Conservation (phyloP, 2,329 filamentous ascomycete species). For the Sporothrix pseudoabietina region DNA sequence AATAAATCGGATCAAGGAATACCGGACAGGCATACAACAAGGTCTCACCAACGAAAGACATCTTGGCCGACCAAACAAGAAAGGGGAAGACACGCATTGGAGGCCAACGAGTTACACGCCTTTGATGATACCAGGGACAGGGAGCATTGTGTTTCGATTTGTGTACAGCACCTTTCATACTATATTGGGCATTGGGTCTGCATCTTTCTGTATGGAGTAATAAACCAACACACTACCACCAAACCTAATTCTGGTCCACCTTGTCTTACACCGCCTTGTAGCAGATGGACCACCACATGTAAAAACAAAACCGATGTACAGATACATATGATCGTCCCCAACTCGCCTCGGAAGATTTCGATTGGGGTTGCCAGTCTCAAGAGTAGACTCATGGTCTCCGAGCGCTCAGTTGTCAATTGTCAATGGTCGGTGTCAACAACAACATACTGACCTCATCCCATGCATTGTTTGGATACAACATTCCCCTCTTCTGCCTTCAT, state of each 20-base stretch:
- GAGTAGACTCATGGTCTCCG: neutral
- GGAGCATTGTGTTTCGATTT: neutral
- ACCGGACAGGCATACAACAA: neutral
- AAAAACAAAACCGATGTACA: slow-evolving; percentile 3
- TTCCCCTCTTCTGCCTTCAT: no score
- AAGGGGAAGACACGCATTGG: neutral
- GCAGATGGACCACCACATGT: neutral
- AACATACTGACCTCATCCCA: neutral
- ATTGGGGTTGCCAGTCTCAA: neutral
- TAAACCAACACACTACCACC: neutral
- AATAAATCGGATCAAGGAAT: neutral
- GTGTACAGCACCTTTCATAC: neutral
- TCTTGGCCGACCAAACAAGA: neutral
- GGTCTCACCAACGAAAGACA: neutral
- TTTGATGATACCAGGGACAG: slow-evolving; percentile 12
- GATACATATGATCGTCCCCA: slow-evolving; percentile 4
- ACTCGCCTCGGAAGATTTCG: neutral
- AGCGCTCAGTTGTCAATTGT: neutral
- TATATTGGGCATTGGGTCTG: slow-evolving; percentile 1
- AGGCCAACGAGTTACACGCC: slow-evolving; percentile 5
- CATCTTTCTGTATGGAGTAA: neutral
- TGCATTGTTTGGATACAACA: neutral
- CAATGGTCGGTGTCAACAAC: neutral
- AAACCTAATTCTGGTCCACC: neutral
- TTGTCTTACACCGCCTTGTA: neutral